These are phyloP conservation scores for Blepharisma undulans DNA, from an alignment of 169 alveolate genomes.

Conservation along the genomic window DNA sequence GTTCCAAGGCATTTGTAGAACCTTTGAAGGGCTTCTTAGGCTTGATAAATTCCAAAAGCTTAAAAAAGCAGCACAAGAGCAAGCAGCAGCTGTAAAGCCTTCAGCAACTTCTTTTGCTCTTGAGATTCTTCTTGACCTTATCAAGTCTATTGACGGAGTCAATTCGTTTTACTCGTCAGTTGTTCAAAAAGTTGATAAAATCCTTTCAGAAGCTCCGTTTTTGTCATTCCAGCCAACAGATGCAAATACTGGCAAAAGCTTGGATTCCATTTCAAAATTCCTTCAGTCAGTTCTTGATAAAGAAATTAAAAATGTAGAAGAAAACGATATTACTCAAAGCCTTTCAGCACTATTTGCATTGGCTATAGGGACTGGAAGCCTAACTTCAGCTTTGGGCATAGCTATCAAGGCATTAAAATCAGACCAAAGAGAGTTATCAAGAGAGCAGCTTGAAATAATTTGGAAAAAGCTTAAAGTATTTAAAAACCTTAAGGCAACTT, in stretches of 20 bases:
- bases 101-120: conserved; percentile 4
- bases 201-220: neutral
- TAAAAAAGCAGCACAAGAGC: neutral
- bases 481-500: neutral
- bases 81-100: neutral
- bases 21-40: conserved; percentile 24
- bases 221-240: neutral
- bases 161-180: neutral
- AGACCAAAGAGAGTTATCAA: neutral
- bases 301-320: neutral
- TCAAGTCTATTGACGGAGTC: neutral
- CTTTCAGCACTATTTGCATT: conserved; percentile 27
- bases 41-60: neutral
- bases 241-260: neutral
- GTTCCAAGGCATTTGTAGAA: conserved; percentile 15
- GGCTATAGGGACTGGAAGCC: conserved; percentile 11
- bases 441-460: neutral
- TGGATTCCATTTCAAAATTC: neutral
- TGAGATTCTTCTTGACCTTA: neutral
- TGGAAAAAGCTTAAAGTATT: neutral
- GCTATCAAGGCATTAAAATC: neutral
- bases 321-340: neutral
- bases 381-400: neutral
- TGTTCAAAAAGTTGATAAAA: neutral
- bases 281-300: conserved; percentile 5